These are phyloP conservation scores for Cerioporus squamosus DNA, from an alignment of 1,284 basidiomycete genomes.

Conservation along the genomic window DNA sequence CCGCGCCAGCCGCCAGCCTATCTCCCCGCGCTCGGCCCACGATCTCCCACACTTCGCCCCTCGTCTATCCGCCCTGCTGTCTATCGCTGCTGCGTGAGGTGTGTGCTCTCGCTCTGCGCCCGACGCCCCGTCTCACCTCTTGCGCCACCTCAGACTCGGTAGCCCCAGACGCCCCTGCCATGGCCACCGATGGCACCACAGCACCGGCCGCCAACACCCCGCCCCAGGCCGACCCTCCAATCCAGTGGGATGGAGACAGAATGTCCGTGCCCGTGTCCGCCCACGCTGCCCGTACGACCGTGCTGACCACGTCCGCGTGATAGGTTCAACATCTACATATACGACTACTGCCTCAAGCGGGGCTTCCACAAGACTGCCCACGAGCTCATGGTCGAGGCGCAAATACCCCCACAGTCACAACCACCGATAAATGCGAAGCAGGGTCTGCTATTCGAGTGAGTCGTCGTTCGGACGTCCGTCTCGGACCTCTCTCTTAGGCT, in stretches of 20 bases:
- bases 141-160: slow-evolving; percentile 12
- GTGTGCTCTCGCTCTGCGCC: slow-evolving; percentile 1
- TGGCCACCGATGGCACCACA: slow-evolving; percentile 23
- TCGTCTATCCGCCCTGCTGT: neutral
- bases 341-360: slow-evolving; percentile 80
- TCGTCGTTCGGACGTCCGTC: slow-evolving; percentile 23
- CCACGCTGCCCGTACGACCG: neutral
- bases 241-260: slow-evolving; percentile 58
- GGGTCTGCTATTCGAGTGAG: slow-evolving; percentile 81
- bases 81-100: slow-evolving; percentile 24
- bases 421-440: slow-evolving; percentile 83
- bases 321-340: slow-evolving; percentile 87
- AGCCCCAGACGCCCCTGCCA: slow-evolving; percentile 14
- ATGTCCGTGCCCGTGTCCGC: slow-evolving; percentile 40
- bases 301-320: neutral
- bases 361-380: slow-evolving; percentile 72
- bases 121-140: neutral
- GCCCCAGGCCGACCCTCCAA: slow-evolving; percentile 2
- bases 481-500: neutral
- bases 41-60: neutral
- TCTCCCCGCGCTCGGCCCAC: slow-evolving; percentile 9
- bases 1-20: slow-evolving; percentile 12
- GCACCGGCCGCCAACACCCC: slow-evolving; percentile 10
- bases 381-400: slow-evolving; percentile 67
- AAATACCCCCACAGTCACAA: slow-evolving; percentile 57